Conservation (phyloP, 2,329 filamentous ascomycete species). For the Gaeumannomyces tritici region DNA sequence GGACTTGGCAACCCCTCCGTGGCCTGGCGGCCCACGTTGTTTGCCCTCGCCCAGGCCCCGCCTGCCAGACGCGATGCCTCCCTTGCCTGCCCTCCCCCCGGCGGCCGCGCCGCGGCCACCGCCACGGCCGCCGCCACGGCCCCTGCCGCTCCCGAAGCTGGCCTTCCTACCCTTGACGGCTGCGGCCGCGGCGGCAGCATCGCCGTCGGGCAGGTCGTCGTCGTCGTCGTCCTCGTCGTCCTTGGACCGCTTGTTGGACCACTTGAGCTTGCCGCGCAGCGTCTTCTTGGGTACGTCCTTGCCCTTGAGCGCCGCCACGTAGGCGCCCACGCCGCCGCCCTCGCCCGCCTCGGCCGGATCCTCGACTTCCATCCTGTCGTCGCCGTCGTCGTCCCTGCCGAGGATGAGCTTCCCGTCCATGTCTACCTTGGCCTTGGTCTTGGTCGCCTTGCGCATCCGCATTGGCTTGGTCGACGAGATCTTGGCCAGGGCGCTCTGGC, state of each 20-base stretch:
- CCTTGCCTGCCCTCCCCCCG: conserved; percentile 22
- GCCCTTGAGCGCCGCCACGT: conserved; percentile 60
- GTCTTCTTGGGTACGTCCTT: conserved; percentile 56
- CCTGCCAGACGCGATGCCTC: conserved; percentile 18
- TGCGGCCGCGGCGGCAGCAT: conserved; percentile 22
- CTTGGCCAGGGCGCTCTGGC: conserved; percentile 78
- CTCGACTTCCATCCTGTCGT: conserved; percentile 52
- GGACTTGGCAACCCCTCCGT: conserved; percentile 17
- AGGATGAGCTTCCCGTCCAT: conserved; percentile 75
- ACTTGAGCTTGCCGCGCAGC: conserved; percentile 60
- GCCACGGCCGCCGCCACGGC: conserved; percentile 19
- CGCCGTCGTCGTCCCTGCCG: conserved; percentile 44
- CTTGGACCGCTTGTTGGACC: conserved; percentile 50
- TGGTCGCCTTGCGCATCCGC: conserved; percentile 48
- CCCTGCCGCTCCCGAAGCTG: conserved; percentile 19
- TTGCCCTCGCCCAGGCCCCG: conserved; percentile 22
- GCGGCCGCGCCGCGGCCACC: conserved; percentile 18
- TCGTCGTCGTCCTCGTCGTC: conserved; percentile 34
- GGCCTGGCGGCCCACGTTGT: conserved; percentile 10
- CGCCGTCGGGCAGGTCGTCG: conserved; percentile 28
- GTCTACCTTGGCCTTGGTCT: conserved; percentile 59
- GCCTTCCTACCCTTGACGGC: conserved; percentile 38
- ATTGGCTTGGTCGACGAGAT: conserved; percentile 85
- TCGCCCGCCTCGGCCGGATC: conserved; percentile 26
- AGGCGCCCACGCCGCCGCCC: conserved; percentile 53